Base-by-base conservation (phyloP, 2,329 filamentous ascomycete species). In the Colletotrichum plurivorum region DNA sequence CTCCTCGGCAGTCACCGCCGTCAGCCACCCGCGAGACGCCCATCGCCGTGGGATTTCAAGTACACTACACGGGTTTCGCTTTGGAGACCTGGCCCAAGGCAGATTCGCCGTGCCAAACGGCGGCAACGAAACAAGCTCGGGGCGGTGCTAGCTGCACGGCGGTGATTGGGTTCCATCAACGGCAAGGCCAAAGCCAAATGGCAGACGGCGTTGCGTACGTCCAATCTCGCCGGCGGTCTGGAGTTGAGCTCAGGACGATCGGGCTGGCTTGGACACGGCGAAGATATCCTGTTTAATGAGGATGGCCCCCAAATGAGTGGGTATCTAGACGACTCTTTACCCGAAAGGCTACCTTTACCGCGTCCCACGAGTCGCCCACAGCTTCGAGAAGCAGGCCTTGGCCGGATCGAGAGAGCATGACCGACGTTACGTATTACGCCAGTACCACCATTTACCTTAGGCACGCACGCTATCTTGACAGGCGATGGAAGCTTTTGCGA, bases 211-310 rank as follows among this genome's bases (percentile, higher is more conserved):
- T 69, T 69, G 53, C 57, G 63, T 62, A 67, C 20, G 39, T 54
- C 51, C 53, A 69, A 69, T 69, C 49, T 63, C 49, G 56, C 43
- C 49, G 57, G 59, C 43, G 56, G 58, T 59, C 59, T 69, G 53
- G 53, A 55, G 49, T 46, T 46, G 53, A 58, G 58, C 58, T 46
- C 25, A 51, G 31, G 25, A 51, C 39, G 43, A 49, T 43, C 31
- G 31, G 61, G 27, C 25, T 53, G 25, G 31, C n/a, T 51, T 27
- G 16, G 31, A 43, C n/a, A 49, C 57, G 43, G 52, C 31, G 43
- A 56, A 52, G n/a, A 41, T 46, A 20, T 16, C 63, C 41, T 22
- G 39, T 46, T 68, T 43, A 18, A 46, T 36, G 22, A 52, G 20
- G 46, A 48, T 53, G 52, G 54, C 51, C 41, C 48, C 46, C 59